Conservation (phyloP, 805 yeast species). For the Torulaspora microellipsoides region DNA sequence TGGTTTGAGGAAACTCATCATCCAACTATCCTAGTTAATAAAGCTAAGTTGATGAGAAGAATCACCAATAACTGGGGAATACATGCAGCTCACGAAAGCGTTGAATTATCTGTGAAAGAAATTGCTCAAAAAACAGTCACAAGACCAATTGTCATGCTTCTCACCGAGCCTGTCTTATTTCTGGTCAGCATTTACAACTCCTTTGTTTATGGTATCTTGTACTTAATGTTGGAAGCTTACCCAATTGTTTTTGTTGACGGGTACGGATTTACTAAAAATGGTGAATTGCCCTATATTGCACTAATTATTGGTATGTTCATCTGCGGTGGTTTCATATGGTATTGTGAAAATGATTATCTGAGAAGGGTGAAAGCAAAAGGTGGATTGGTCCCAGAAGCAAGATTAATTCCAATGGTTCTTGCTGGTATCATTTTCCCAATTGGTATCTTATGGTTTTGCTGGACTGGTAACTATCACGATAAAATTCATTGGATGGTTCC, state of each 20-base stretch:
- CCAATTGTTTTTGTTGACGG: constrained; percentile 64
- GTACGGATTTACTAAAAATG: constrained; percentile 48
- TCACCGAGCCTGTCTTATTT: constrained; percentile 68
- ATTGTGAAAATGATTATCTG: constrained; percentile 49
- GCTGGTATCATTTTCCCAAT: constrained; percentile 69
- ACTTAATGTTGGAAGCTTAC: constrained; percentile 67
- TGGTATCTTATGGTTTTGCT: constrained; percentile 81
- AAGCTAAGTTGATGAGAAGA: constrained; percentile 59
- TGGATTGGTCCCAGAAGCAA: constrained; percentile 69
- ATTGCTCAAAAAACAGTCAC: constrained; percentile 58
- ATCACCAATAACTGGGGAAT: constrained; percentile 80
- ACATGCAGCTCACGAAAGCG: constrained; percentile 70
- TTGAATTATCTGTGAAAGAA: constrained; percentile 51
- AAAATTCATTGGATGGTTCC: constrained; percentile 82
- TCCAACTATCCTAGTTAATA: constrained; percentile 56
- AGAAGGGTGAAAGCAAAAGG: constrained; percentile 46
- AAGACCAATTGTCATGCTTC: constrained; percentile 65
- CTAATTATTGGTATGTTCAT: constrained; percentile 62
- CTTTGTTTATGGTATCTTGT: constrained; percentile 74
- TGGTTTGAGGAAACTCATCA: constrained; percentile 66
- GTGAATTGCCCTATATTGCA: constrained; percentile 75
- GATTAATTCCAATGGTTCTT: constrained; percentile 69
- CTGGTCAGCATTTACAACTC: constrained; percentile 66
- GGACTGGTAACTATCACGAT: constrained; percentile 76
- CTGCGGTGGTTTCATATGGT: constrained; percentile 52